A percentile compares a stretch with the other conserved stretches of the same genome.
phyloP scores from a whole-genome alignment of 2,329 filamentous ascomycete species.

The Fusarium fracticaudum region DNA sequence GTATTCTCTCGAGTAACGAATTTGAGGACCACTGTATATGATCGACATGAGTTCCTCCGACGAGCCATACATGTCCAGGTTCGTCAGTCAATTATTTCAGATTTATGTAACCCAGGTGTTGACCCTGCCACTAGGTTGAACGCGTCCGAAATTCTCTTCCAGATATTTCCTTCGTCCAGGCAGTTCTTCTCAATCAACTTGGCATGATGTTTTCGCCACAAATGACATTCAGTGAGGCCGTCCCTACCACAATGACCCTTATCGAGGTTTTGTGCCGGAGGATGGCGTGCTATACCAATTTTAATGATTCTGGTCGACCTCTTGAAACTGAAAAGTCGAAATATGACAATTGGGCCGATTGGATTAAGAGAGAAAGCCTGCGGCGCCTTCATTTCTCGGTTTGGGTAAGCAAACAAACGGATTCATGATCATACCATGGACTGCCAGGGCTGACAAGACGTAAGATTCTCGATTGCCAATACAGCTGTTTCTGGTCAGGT shows the following conservation, averaged over 20 bases:
- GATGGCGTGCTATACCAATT: not conserved
- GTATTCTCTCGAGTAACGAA: not conserved
- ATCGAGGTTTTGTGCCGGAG: not conserved
- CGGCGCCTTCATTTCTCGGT: not conserved
- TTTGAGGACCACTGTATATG: not conserved
- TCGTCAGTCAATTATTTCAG: not conserved
- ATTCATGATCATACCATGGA: no score
- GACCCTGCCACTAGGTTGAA: not conserved
- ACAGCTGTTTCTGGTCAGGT: not conserved
- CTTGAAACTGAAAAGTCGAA: not conserved
- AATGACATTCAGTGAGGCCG: not conserved
- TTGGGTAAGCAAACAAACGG: not conserved
- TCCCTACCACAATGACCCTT: not conserved
- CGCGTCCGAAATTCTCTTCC: not conserved
- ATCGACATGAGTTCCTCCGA: not conserved
- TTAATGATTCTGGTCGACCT: not conserved
- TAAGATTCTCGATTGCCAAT: not conserved
- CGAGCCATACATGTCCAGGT: not conserved
- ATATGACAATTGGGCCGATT: not conserved
- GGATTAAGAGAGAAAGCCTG: not conserved
- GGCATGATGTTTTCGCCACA: not conserved
- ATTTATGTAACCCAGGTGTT: not conserved
- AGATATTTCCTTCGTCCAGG: not conserved
- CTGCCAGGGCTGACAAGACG: not conserved
- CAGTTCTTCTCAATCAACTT: not conserved